These are phyloP conservation scores for Crithidia thermophila DNA, from an alignment of 208 protist genomes.

Conservation along the genomic window DNA sequence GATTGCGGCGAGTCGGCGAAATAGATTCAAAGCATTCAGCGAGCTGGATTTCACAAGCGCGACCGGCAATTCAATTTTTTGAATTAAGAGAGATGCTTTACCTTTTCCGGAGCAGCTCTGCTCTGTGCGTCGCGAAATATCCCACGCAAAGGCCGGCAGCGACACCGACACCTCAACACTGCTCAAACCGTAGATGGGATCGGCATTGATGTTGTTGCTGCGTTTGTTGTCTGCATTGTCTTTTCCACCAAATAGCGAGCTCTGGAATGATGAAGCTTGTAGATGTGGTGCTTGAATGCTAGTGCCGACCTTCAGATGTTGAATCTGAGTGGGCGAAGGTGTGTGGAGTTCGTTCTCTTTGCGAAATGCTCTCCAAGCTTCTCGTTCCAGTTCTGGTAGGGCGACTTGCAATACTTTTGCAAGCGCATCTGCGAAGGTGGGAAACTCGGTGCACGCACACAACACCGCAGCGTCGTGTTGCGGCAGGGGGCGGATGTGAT, in stretches of 20 bases:
- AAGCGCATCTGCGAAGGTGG: conserved; percentile 40
- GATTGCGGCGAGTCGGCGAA: conserved; percentile 19
- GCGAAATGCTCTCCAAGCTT: conserved; percentile 9
- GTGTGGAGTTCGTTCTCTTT: too few species aligned
- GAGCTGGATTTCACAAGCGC: too few species aligned
- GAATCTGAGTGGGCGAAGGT: too few species aligned
- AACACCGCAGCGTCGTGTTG: conserved; percentile 30
- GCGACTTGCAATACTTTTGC: conserved; percentile 23
- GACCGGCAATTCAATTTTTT: too few species aligned
- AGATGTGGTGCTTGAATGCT: background rate
- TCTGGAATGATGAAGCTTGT: too few species aligned
- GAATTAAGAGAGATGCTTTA: too few species aligned
- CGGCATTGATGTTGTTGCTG: background rate
- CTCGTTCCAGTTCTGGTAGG: conserved; percentile 16
- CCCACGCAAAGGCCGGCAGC: conserved; percentile 28
- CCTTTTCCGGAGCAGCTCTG: too few species aligned
- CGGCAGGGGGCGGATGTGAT: conserved; percentile 29
- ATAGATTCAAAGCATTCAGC: background rate
- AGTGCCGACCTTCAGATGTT: background rate
- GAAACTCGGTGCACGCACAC: conserved; percentile 44
- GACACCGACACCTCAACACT: conserved; percentile 20
- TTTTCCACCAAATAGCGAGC: too few species aligned
- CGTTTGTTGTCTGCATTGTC: conserved; percentile 1
- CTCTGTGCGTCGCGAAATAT: conserved; percentile 5
- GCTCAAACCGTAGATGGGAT: too few species aligned